These are phyloP conservation scores for Saccharomycopsis phalli DNA, from an alignment of 1,139 yeast species.

Conservation along the genomic window DNA sequence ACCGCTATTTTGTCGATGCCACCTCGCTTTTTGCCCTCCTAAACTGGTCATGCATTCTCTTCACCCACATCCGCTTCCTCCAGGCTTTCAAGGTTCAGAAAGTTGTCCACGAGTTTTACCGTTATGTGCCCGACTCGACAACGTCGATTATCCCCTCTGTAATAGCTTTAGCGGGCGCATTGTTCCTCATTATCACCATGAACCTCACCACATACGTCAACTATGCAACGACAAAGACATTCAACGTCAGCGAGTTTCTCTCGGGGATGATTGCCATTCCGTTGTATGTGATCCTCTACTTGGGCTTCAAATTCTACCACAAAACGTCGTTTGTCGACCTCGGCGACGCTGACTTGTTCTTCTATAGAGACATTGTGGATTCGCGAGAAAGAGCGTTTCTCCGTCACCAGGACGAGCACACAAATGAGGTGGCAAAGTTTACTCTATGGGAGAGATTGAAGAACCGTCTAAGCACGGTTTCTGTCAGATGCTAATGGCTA, in stretches of 20 bases:
- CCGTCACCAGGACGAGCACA: slow-evolving; percentile 15
- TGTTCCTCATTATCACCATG: slow-evolving; percentile 34
- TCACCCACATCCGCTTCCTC: slow-evolving; percentile 20
- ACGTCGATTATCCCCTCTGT: slow-evolving; percentile 34
- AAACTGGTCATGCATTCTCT: slow-evolving; percentile 21
- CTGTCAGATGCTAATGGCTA: not conserved
- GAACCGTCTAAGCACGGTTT: not conserved
- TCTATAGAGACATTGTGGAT: slow-evolving; percentile 45
- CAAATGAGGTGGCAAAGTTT: not conserved
- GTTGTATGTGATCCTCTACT: slow-evolving; percentile 33
- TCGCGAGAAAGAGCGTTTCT: slow-evolving; percentile 40
- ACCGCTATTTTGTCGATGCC: slow-evolving; percentile 22
- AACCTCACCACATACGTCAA: slow-evolving; percentile 39
- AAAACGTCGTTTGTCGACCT: slow-evolving; percentile 36
- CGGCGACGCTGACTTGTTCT: slow-evolving; percentile 39
- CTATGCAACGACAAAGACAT: slow-evolving; percentile 21
- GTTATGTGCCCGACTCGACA: slow-evolving; percentile 24
- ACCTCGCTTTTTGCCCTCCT: slow-evolving; percentile 22
- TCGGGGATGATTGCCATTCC: slow-evolving; percentile 45
- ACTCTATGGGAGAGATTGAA: not conserved
- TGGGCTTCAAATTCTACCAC: slow-evolving; percentile 32
- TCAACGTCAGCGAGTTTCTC: slow-evolving; percentile 34
- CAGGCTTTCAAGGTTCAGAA: slow-evolving; percentile 18
- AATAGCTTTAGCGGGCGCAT: slow-evolving; percentile 33
- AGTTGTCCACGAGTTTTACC: slow-evolving; percentile 11